Conservation (phyloP, 148 eudicot genomes). For the Vaccinium darrowii region DNA sequence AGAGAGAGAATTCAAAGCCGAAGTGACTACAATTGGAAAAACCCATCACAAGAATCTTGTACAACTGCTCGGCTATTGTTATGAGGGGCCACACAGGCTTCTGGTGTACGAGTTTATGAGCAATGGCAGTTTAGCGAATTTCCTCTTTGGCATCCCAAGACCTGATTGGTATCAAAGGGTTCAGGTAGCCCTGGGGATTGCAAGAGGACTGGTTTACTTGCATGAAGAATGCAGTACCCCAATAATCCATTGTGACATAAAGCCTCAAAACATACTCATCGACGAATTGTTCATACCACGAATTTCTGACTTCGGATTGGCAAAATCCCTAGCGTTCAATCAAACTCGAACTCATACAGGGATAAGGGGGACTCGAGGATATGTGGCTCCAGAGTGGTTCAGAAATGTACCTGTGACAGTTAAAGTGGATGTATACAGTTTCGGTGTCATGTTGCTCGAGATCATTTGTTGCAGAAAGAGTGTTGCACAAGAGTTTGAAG, state of each 20-base stretch:
- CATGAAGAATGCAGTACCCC: constrained; percentile 21
- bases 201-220: constrained; percentile 23
- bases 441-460: constrained; percentile 19
- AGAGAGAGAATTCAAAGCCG: constrained; percentile 12
- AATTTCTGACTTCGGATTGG: constrained; percentile 20
- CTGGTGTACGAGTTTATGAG: constrained; percentile 20
- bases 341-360: constrained; percentile 6
- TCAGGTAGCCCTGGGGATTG: constrained; percentile 14
- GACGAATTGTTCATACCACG: background rate
- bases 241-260: constrained; percentile 19
- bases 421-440: constrained; percentile 22
- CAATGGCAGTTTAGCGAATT: constrained; percentile 15
- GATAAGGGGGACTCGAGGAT: constrained; percentile 25
- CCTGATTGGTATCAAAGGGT: constrained; percentile 12
- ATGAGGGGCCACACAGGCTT: constrained; percentile 15
- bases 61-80: constrained; percentile 16
- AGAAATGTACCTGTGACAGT: constrained; percentile 8
- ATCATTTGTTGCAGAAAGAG: constrained; percentile 19
- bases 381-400: constrained; percentile 25
- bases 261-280: constrained; percentile 19
- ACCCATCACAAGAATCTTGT: constrained; percentile 18
- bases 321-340: constrained; percentile 1
- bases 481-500: constrained; percentile 1
- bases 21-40: constrained; percentile 17
- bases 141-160: constrained; percentile 7